Percentiles rank a stretch among this genome's conserved stretches.
Evolutionary conservation across 164 flowering plant species (phyloP).

Genomic region (Sextonia rubra): DNA sequence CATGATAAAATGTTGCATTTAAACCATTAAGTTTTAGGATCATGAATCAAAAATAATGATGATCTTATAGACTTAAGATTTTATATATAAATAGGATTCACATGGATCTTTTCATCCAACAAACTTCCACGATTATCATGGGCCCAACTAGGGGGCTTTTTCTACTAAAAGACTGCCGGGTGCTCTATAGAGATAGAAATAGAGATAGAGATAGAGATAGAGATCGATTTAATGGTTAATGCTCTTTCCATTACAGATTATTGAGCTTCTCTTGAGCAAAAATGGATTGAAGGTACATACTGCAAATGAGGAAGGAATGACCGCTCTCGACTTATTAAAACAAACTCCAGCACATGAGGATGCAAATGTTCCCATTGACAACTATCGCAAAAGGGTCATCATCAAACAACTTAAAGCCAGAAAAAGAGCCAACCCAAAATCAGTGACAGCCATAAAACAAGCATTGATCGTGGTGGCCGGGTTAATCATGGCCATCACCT

Average conservation of each 20-base stretch:
- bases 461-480: neutral
- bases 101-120: too few species aligned
- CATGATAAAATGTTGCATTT: too few species aligned
- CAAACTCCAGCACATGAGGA: neutral
- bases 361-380: neutral
- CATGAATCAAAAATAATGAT: too few species aligned
- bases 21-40: too few species aligned
- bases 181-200: too few species aligned
- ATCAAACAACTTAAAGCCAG: neutral
- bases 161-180: too few species aligned
- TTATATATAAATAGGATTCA: too few species aligned
- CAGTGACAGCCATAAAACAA: neutral
- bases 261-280: neutral
- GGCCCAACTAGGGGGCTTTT: too few species aligned
- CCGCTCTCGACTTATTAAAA: neutral
- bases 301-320: neutral
- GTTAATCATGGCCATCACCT: conserved; percentile 3
- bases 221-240: too few species aligned
- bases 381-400: neutral
- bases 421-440: neutral
- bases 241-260: neutral
- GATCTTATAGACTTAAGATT: too few species aligned
- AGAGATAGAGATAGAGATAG: neutral
- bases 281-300: neutral
- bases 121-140: too few species aligned